Conservation (phyloP, 352 stramenopile species). For the Globisporangium uncinulatum region DNA sequence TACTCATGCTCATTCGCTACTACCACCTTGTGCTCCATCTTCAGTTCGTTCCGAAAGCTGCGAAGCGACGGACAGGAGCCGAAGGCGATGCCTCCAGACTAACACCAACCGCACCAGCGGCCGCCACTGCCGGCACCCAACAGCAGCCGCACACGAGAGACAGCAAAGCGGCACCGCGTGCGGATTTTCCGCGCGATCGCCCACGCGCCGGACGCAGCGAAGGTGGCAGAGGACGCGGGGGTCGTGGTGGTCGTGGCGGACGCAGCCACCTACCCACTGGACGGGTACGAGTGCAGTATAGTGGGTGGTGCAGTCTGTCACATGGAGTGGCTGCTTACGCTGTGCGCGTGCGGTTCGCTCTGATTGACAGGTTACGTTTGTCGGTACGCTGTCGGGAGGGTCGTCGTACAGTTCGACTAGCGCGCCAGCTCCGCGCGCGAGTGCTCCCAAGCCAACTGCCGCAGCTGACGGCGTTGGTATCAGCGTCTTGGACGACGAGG, state of each 20-base stretch:
- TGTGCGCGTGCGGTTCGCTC: neutral
- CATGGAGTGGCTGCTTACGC: neutral
- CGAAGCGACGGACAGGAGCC: constrained; percentile 37
- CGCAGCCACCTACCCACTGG: constrained; percentile 51
- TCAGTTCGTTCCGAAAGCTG: constrained; percentile 73
- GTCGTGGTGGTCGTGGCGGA: constrained; percentile 44
- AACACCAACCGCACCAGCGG: neutral
- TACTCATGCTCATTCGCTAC: neutral
- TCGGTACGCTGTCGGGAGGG: constrained; percentile 72
- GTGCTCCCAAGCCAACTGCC: constrained; percentile 34
- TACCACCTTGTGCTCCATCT: neutral
- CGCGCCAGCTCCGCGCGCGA: constrained; percentile 28
- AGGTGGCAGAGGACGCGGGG: constrained; percentile 30
- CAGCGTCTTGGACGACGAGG: constrained; percentile 74
- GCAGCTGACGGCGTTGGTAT: constrained; percentile 78
- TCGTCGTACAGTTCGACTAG: constrained; percentile 64
- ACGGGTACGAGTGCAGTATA: constrained; percentile 19
- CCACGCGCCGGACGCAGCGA: constrained; percentile 13
- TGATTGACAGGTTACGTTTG: constrained; percentile 49
- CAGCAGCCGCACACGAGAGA: constrained; percentile 19
- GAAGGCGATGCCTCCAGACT: constrained; percentile 19
- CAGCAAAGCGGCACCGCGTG: constrained; percentile 26
- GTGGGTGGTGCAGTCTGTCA: neutral
- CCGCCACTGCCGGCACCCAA: neutral
- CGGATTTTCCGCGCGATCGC: constrained; percentile 35